Base-by-base conservation (phyloP, 2,329 filamentous ascomycete genomes). In the Penicillium sp. region DNA sequence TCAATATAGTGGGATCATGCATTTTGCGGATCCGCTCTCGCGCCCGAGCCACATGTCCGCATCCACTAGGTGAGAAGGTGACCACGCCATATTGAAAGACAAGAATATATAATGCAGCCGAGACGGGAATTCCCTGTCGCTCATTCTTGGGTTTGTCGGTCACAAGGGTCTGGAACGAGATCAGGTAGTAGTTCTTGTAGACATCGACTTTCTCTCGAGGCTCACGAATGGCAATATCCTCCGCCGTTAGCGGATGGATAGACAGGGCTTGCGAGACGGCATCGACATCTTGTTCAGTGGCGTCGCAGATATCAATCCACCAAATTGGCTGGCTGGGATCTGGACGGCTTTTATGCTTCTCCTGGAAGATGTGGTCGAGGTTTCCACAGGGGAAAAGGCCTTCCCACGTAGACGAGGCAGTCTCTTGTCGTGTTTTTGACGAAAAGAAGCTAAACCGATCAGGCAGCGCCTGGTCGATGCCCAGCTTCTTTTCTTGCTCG, bases 121-220 rank as follows among this genome's bases (percentile, higher is more conserved):
- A 91, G 66, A 95, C 89, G 61, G 96, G 89, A 68, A 94, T 92
- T 5, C 38, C 56, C 87, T 85, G 56, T 87, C 85, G 43, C 85
- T 86, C 47, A 85, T 82, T 62, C 87, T 87, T 64, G 35, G 7
- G 13, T 91, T 87, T 61, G 88, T 80, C 50, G 88, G 86, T 63
- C 82, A 88, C 80, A 94, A 97, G 5, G 0, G 92, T 96, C 51
- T 92, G 87, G 81, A 97, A 97, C 69, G 90, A 95, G 44, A 96
- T 90, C 72, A 99, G 96, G 76, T 97, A 99, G 78, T 99, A 99
- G 22, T 91, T 90, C 16, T 89, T 88, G 76, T 97, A 97, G 16
- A 97, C 83, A 73, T 99, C 94, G 55, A 99, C 96, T 79, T 99
- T 97, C 77, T 97, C 94, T 29, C 94, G 90, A 2, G 92, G 87